phyloP scores from a whole-genome alignment of 331 rosid species.

The Quercus tomentella region DNA sequence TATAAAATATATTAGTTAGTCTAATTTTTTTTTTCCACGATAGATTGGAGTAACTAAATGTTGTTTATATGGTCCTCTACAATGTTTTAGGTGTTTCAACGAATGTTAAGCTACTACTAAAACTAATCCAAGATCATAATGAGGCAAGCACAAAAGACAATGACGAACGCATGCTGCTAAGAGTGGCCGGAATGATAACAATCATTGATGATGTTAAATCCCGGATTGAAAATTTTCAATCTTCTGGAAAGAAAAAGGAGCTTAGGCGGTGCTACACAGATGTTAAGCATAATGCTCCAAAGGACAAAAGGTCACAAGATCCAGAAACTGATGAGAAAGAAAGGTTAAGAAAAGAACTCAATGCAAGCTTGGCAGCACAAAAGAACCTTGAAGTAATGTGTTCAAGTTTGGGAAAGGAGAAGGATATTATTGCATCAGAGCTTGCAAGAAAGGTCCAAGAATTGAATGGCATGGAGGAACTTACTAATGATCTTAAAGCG shows the following conservation, averaged over 20 bases:
- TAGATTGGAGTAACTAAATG: neutral
- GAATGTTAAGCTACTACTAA: conserved; percentile 61
- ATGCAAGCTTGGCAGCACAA: conserved; percentile 59
- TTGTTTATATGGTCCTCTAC: neutral
- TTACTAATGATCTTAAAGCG: conserved; percentile 54
- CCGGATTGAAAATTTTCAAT: conserved; percentile 55
- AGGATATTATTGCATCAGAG: conserved; percentile 85
- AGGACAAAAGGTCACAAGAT: conserved; percentile 48
- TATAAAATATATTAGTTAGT: neutral
- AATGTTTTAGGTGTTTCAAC: conserved; percentile 54
- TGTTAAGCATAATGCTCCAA: conserved; percentile 45
- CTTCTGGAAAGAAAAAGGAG: conserved; percentile 41
- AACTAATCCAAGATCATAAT: conserved; percentile 73
- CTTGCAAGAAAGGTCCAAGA: conserved; percentile 81
- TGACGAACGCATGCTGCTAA: conserved; percentile 52
- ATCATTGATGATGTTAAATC: conserved; percentile 69
- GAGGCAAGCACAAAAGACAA: conserved; percentile 49
- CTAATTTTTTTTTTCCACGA: neutral
- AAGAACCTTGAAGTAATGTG: conserved; percentile 90
- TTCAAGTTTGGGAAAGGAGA: conserved; percentile 89
- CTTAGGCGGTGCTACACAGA: conserved; percentile 83
- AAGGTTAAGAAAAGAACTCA: conserved; percentile 60
- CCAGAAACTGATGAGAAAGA: conserved; percentile 70
- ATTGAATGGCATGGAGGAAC: conserved; percentile 64
- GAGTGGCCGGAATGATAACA: conserved; percentile 77